Evolutionary conservation across 768 basidiomycete genomes (phyloP).

Genomic region (Rickenella mellea): DNA sequence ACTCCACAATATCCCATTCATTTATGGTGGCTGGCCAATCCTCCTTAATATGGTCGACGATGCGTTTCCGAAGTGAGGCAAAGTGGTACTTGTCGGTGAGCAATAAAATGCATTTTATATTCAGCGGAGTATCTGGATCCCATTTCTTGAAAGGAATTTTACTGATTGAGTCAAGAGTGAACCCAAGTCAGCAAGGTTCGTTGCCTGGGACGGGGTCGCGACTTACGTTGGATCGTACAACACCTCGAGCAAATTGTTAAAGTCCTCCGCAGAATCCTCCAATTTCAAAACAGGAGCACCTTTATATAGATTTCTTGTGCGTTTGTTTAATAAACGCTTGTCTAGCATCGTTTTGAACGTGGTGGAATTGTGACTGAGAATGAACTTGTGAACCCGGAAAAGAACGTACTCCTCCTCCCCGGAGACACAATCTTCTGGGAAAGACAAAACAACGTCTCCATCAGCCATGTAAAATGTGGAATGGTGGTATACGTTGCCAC

Average conservation of each 20-base stretch:
- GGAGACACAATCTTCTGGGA: too few species aligned
- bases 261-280: slow-evolving; percentile 8
- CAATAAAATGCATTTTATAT: too few species aligned
- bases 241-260: slow-evolving; percentile 2
- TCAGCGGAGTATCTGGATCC: too few species aligned
- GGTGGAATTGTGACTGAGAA: slow-evolving; percentile 8
- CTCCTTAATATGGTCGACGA: slow-evolving; percentile 21
- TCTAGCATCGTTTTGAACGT: slow-evolving; percentile 11
- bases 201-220: not conserved
- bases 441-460: too few species aligned
- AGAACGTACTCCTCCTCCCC: too few species aligned
- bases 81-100: slow-evolving; percentile 27
- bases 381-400: slow-evolving; percentile 12
- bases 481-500: too few species aligned
- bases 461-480: too few species aligned
- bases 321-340: slow-evolving; percentile 2
- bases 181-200: too few species aligned
- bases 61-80: slow-evolving; percentile 20
- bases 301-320: slow-evolving; percentile 7
- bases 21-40: slow-evolving; percentile 22
- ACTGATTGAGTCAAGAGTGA: too few species aligned
- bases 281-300: slow-evolving; percentile 9
- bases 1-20: slow-evolving; percentile 12
- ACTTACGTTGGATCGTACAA: not conserved
- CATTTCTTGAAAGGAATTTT: too few species aligned